Evolutionary conservation across 2,329 filamentous ascomycete genomes (phyloP).

Genomic region (Aureobasidium leucospermi): DNA sequence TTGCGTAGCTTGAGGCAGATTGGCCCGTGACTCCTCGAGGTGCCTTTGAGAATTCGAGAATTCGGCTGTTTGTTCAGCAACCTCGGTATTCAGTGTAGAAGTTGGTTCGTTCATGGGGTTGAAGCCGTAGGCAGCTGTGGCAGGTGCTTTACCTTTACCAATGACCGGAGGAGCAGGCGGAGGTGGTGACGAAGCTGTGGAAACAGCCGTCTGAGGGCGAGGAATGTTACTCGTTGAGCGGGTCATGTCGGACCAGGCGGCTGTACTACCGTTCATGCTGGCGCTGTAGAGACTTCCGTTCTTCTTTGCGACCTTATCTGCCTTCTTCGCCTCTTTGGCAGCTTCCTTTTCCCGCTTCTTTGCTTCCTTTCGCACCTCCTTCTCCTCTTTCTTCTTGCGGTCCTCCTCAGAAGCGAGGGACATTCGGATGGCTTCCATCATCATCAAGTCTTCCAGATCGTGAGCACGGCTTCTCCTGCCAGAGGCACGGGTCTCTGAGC

Average conservation of each 20-base stretch:
- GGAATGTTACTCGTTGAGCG: conserved; percentile 48
- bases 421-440: conserved; percentile 88
- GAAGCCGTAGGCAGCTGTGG: conserved; percentile 34
- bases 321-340: conserved; percentile 56
- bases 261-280: conserved; percentile 28
- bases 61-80: conserved; percentile 17
- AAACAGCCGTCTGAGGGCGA: neutral
- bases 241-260: conserved; percentile 27
- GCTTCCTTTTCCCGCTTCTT: conserved; percentile 82
- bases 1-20: conserved; percentile 27
- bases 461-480: conserved; percentile 62
- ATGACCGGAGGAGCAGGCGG: conserved; percentile 24
- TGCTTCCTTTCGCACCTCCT: conserved; percentile 70
- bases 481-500: conserved; percentile 34
- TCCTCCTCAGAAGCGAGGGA: conserved; percentile 93
- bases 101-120: conserved; percentile 37
- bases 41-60: conserved; percentile 36
- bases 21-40: conserved; percentile 38
- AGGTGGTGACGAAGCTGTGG: conserved; percentile 19
- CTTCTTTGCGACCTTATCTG: conserved; percentile 61
- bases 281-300: conserved; percentile 44
- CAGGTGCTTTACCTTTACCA: conserved; percentile 43
- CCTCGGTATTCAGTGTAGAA: conserved; percentile 32
- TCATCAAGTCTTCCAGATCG: conserved; percentile 96
- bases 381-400: conserved; percentile 75